Conservation (phyloP, 2,329 filamentous ascomycete genomes). For the Trichoderma gracile region DNA sequence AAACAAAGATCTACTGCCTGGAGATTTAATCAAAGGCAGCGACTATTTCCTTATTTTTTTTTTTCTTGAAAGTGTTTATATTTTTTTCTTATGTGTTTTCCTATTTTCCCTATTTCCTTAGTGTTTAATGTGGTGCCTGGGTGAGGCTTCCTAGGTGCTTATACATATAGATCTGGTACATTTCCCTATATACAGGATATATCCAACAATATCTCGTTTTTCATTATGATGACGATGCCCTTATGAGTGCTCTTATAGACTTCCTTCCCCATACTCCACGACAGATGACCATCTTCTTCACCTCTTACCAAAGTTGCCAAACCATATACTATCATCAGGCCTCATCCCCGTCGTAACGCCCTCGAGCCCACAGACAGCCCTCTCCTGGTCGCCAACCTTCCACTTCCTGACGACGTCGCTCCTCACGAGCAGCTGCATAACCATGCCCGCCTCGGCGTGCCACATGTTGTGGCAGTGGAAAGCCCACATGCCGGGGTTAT, state of each 20-base stretch:
- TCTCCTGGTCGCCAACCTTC: constrained; percentile 31
- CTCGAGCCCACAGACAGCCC: constrained; percentile 34
- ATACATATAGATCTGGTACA: constrained; percentile 19
- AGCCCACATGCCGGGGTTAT: constrained; percentile 60
- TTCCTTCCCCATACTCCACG: too few relatives aligned
- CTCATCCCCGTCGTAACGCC: constrained; percentile 38
- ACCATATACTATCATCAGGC: constrained; percentile 42
- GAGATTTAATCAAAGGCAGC: not conserved
- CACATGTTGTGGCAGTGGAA: constrained; percentile 61
- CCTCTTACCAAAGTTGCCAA: constrained; percentile 35
- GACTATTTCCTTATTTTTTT: not conserved
- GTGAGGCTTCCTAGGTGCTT: not conserved
- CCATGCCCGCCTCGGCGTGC: constrained; percentile 59
- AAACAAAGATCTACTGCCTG: constrained; percentile 4
- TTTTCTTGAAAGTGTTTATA: constrained; percentile 6
- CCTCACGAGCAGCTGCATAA: constrained; percentile 56
- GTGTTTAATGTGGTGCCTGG: constrained; percentile 19
- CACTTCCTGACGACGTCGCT: constrained; percentile 35
- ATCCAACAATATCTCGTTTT: not conserved
- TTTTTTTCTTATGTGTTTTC: not conserved
- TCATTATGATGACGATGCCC: not conserved
- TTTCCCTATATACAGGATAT: not conserved
- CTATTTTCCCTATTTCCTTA: constrained; percentile 7
- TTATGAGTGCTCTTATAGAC: not conserved
- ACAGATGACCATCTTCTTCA: not conserved